Conservation (phyloP, 176 grass and related monocot species). For the Cenchrus fungigraminus region DNA sequence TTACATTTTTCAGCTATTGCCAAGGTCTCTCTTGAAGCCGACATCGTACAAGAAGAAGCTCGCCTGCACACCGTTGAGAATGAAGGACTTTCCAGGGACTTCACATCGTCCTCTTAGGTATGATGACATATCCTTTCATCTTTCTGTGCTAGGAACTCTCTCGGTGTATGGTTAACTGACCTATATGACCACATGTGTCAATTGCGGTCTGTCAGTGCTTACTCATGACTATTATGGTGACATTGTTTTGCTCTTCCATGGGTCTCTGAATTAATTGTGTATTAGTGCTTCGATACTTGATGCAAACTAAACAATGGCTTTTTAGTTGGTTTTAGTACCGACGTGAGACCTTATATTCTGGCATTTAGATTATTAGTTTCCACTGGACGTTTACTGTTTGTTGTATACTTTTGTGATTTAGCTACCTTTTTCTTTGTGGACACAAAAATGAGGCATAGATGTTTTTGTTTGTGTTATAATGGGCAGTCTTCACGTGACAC, state of each 20-base stretch:
- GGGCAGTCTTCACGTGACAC: neutral
- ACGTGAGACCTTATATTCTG: neutral
- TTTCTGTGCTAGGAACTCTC: neutral
- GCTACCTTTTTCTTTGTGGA: neutral
- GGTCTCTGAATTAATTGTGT: neutral
- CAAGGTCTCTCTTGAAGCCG: constrained; percentile 22
- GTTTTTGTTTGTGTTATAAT: neutral
- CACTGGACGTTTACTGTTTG: constrained; percentile 7
- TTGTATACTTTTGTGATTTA: neutral
- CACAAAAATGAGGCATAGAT: constrained; percentile 4
- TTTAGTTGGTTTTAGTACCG: neutral
- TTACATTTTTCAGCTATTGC: constrained; percentile 33
- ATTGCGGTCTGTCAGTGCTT: neutral
- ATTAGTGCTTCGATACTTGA: neutral
- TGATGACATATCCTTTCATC: neutral
- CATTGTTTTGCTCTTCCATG: neutral
- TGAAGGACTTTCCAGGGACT: constrained; percentile 15
- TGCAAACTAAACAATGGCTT: constrained; percentile 23
- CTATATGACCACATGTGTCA: neutral
- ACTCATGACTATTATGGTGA: neutral
- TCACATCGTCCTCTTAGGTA: constrained; percentile 45
- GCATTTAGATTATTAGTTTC: neutral
- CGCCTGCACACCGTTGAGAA: constrained; percentile 35
- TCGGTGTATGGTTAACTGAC: constrained; percentile 5
- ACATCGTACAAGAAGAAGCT: constrained; percentile 29